Evolutionary conservation across 768 basidiomycete genomes (phyloP), one percentile per base, ranked within the genome.

Genomic region (Mycena leptocephala): DNA sequence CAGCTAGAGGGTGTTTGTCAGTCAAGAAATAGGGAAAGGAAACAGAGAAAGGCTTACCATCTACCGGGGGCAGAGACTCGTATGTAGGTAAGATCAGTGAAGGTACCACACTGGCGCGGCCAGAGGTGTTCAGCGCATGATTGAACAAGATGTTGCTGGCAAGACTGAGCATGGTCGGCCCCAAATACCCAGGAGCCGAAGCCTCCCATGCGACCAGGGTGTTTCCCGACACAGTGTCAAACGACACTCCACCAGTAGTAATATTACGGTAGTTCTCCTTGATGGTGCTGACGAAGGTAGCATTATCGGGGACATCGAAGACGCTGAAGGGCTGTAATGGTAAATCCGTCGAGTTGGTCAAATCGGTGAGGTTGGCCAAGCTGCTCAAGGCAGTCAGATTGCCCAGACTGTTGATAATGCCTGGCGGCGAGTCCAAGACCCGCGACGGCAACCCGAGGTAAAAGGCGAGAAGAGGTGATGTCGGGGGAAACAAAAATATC

Each of bases 181-280:
- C 94, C 22, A 87, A 88, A 8, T 91, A 77, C 2, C 92, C 92
- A 7, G 93, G 92, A 8, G 92, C 85, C 1, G 87, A 84, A 2
- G 91, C 93, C 81, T 95, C 93, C 93, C 94, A 96, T 30, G 95
- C 94, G 37, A 96, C 79, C 53, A 95, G 79, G 0, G 93, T 84
- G 14, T 88, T 81, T 0, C 90, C 89, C 0, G 89, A 88, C 35
- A 86, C 75, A 6, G 84, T 39, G 72, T 95, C 88, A 16, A 95
- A 79, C 0, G 95, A 95, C 32, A 96, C 82, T 35, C 95, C 95
- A 37, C 95, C 95, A 20, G 92, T 79, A 0, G 90, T 85, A n/a
- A 94, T 81, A 72, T 92, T 90, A 26, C 83, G 84, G 81, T 90
- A 93, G 61, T 92, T 84, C 56, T 88, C 84, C 33, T 86, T 75